phyloP scores from a whole-genome alignment of 805 yeast genomes.

The Yarrowia keelungensis region DNA sequence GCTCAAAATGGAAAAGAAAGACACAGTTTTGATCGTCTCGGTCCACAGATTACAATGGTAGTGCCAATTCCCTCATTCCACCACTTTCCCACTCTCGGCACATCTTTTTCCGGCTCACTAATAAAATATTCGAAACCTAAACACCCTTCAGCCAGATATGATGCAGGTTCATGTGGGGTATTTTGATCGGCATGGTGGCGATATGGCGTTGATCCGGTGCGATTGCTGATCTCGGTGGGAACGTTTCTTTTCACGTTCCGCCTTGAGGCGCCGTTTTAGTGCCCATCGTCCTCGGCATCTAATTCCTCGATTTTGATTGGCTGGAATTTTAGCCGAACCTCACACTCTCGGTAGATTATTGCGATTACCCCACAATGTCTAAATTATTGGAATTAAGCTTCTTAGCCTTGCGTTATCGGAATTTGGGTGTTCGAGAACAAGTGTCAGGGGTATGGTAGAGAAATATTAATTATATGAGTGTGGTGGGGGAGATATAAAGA shows the following conservation, averaged over 20 bases:
- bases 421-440: too few species aligned
- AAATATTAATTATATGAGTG: too few species aligned
- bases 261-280: neutral
- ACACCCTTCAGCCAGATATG: neutral
- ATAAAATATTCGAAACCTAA: slow-evolving; percentile 10
- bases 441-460: too few species aligned
- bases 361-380: neutral
- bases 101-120: neutral
- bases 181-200: neutral
- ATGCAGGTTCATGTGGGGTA: slow-evolving; percentile 25
- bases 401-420: neutral
- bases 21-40: too few species aligned
- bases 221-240: too few species aligned
- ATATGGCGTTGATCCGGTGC: too few species aligned
- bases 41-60: neutral
- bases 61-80: neutral
- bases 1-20: too few species aligned
- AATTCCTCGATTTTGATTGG: neutral
- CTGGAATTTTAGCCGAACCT: neutral
- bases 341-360: neutral
- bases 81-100: neutral
- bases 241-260: too few species aligned
- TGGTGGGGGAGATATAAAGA: too few species aligned
- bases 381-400: neutral
- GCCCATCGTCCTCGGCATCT: too few species aligned